Base-by-base conservation (phyloP, 2,329 filamentous ascomycete genomes). In the Fusarium sp. region DNA sequence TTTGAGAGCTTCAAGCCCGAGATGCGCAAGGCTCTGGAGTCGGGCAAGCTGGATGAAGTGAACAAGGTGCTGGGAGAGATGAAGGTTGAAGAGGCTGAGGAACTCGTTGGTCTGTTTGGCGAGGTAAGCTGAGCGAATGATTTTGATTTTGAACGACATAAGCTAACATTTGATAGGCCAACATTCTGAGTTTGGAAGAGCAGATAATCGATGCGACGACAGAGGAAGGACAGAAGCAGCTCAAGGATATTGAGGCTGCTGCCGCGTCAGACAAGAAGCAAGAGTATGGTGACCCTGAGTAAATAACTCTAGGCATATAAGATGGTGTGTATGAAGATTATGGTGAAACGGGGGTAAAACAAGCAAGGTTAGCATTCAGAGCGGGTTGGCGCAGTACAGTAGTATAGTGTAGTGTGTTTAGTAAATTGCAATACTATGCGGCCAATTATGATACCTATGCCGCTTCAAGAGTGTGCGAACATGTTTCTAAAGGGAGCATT, bases 121-220 rank as follows among this genome's bases (percentile, higher is more conserved):
- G 86, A 96, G 80, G 87, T 88, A 79, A 77, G 83, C 76, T 23
- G 20, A 60, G 11, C 14, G 29, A 14, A 40, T 40, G 36, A 60
- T 36, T 11, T 29, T 40, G 36, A 60, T 36, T 13, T 29, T 18
- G 40, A 44, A 31, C 18, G 36, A 64, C 14, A 53, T 42, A 49
- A 20, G 59, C 76, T 77, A 72, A 77, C 65, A 44, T 34, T 38
- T 58, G 33, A 57, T 68, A 90, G 82, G 93, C 93, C 14, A 93
- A 92, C 36, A 95, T 97, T 84, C 81, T 99, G 71, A 97, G 92
- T 78, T 79, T 99, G 55, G 93, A 98, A 78, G 90, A 97, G 76
- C 90, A 96, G 54, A 93, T 99, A 56, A 96, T 99, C 72, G 96
- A 99, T 81, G 93, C 93, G 1, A 99, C 93, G 49, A 97, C 95